These are phyloP conservation scores for Hymenoscyphus repandus DNA, from an alignment of 2,329 filamentous ascomycete genomes.

Conservation along the genomic window DNA sequence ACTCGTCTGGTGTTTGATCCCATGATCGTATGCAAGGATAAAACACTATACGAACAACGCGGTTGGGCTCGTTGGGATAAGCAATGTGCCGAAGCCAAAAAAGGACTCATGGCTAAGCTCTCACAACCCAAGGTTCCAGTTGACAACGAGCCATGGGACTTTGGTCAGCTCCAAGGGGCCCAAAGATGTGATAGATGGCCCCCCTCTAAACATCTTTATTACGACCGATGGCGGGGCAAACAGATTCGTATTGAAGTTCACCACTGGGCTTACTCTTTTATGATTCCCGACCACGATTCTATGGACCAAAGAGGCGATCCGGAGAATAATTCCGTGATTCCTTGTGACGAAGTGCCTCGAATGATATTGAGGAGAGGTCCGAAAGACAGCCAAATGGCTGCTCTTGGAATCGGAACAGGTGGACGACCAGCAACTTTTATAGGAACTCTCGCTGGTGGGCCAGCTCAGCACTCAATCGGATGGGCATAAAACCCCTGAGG, in stretches of 20 bases:
- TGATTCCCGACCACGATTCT: not conserved
- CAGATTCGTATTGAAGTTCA: not conserved
- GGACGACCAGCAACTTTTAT: no score
- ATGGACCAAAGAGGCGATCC: slow-evolving; percentile 1
- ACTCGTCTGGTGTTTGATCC: slow-evolving; percentile 16
- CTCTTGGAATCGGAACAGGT: no score
- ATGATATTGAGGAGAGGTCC: not conserved
- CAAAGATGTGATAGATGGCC: slow-evolving; percentile 16
- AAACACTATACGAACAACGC: slow-evolving; percentile 7
- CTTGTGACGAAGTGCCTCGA: slow-evolving; percentile 4
- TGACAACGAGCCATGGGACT: slow-evolving; percentile 6
- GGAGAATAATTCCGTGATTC: not conserved
- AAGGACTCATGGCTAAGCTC: not conserved
- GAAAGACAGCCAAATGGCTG: not conserved
- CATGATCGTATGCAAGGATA: slow-evolving; percentile 10
- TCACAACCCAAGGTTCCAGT: not conserved
- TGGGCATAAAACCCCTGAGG: no score
- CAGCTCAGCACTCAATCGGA: no score
- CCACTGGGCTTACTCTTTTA: not conserved
- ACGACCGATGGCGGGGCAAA: slow-evolving; percentile 15
- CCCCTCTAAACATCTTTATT: slow-evolving; percentile 19
- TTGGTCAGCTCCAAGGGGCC: not conserved
- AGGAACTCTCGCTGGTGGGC: no score
- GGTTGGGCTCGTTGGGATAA: slow-evolving; percentile 16
- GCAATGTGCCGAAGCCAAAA: not conserved